Evolutionary conservation across 1,139 yeast species (phyloP).

Genomic region (Yamadazyma dushanensis): DNA sequence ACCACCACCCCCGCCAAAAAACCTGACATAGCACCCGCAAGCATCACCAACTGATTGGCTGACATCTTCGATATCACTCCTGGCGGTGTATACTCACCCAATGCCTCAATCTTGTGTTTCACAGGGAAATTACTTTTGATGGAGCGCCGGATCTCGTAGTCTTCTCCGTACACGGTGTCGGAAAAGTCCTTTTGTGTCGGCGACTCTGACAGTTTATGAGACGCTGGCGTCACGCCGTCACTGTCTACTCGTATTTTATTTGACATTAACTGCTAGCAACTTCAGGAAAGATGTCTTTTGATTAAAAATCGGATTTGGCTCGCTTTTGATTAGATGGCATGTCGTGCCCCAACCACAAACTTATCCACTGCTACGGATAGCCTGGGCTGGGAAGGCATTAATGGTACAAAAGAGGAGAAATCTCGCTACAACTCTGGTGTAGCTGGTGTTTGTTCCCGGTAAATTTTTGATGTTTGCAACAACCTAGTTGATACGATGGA

Average conservation of each 20-base stretch:
- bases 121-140: slow-evolving; percentile 22
- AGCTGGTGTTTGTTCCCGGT: not conserved
- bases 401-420: not conserved
- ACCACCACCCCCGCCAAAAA: slow-evolving; percentile 48
- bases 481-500: too few relatives aligned
- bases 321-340: slow-evolving; percentile 3
- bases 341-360: too few relatives aligned
- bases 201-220: too few relatives aligned
- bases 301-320: slow-evolving; percentile 6
- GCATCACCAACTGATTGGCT: slow-evolving; percentile 38
- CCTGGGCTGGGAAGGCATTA: too few relatives aligned
- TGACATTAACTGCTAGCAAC: slow-evolving; percentile 1
- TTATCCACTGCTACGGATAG: too few relatives aligned
- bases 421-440: too few relatives aligned
- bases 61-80: slow-evolving; percentile 23
- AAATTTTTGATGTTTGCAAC: too few relatives aligned
- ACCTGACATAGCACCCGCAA: slow-evolving; percentile 48
- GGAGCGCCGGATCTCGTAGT: slow-evolving; percentile 34
- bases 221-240: too few relatives aligned
- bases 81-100: slow-evolving; percentile 26
- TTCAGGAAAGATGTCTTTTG: not conserved
- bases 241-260: slow-evolving; percentile 5
- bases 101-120: slow-evolving; percentile 21
- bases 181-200: slow-evolving; percentile 28
- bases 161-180: slow-evolving; percentile 42